Base-by-base conservation (phyloP, 768 basidiomycete species). In the Lentinus brumalis region DNA sequence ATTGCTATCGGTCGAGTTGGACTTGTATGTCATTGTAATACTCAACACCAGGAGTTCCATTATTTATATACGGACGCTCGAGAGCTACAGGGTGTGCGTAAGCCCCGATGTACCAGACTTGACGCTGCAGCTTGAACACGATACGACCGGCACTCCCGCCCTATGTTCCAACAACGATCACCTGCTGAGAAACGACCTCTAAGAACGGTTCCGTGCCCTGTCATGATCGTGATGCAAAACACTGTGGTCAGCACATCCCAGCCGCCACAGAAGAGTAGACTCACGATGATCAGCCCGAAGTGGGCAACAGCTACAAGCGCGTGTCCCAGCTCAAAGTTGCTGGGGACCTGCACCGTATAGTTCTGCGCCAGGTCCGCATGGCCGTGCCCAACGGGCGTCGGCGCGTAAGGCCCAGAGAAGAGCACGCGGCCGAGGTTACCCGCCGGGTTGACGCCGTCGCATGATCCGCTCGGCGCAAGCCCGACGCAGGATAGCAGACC, bases 381-480 rank as follows among this genome's bases (percentile, higher is more conserved):
- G 29, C 50, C 50, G 40, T 45, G 4, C 29, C 57, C 57, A 5
- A 38, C 46, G 1, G 30, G 40, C 47, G 18, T 18, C 0, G 75
- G 73, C 35, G 60, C 52, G 64, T 61, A 75, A 0, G 57, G 53
- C 3, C 74, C 74, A 6, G 47, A 52, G 63, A 70, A 75, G 15
- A 76, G 66, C 49, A 71, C 52, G 14, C 12, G 58, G 35, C 74
- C 76, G 41, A 76, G 61, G 15, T 40, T 42, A 29, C 68, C 50
- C 7, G 65, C 31, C 35, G 65, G 50, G 51, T 66, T 60, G 42
- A 63, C 45, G 18, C 67, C 54, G 14, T 66, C 62, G 64, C 71
- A 72, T 31, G 51, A 31, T 21, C 50, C 64, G 30, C 44, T 42
- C 0, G 54, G 44, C 9, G 60, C 60, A 18, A 58, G 57, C 2